phyloP scores from a whole-genome alignment of 805 yeast genomes.

The Cyberlindnera maritima region DNA sequence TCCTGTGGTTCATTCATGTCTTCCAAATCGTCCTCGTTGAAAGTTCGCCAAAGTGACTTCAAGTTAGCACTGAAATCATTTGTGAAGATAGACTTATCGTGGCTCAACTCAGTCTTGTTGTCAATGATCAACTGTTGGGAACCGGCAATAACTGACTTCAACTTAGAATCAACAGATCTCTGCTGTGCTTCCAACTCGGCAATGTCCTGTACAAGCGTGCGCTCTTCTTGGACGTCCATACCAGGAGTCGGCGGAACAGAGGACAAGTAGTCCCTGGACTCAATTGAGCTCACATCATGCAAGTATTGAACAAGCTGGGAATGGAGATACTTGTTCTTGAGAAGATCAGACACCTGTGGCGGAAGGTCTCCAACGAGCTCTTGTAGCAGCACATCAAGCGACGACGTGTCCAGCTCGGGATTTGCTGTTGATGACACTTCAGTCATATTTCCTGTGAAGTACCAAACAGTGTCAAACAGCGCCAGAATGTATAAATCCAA shows the following conservation, averaged over 20 bases:
- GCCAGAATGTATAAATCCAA: no score
- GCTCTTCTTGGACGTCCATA: constrained; percentile 24
- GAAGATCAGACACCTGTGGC: constrained; percentile 20
- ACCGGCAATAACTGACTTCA: constrained; percentile 37
- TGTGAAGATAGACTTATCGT: constrained; percentile 30
- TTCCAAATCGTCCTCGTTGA: constrained; percentile 30
- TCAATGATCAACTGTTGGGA: constrained; percentile 40
- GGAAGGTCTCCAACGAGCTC: constrained; percentile 32
- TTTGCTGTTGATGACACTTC: background rate
- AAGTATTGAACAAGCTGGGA: constrained; percentile 35
- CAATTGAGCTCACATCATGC: constrained; percentile 43
- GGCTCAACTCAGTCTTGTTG: constrained; percentile 38
- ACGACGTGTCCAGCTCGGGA: constrained; percentile 11
- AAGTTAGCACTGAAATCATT: constrained; percentile 31
- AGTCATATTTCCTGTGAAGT: background rate
- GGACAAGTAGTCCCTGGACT: constrained; percentile 42
- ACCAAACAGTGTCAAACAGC: no score
- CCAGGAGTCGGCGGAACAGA: constrained; percentile 40
- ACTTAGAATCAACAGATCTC: constrained; percentile 42
- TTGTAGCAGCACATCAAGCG: constrained; percentile 34
- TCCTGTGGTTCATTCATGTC: constrained; percentile 31
- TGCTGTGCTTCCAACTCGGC: constrained; percentile 68
- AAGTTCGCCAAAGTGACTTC: constrained; percentile 30
- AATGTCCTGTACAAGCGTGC: constrained; percentile 60
- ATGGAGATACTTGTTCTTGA: constrained; percentile 34